Base-by-base conservation (phyloP, 371 early-diverging fungal species). In the Mucor velutinosus region DNA sequence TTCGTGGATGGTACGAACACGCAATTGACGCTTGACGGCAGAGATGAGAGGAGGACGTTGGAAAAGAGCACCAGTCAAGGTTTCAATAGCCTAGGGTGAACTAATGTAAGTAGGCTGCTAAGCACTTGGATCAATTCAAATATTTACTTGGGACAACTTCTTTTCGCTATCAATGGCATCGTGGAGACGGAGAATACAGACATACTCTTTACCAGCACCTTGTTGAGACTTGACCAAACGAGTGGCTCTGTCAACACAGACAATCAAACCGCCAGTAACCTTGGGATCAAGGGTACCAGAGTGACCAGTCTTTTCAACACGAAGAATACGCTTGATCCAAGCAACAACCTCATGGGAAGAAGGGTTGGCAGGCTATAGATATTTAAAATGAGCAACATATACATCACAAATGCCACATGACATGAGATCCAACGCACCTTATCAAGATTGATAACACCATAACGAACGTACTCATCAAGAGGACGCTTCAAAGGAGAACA, bases 281-380 rank as follows among this genome's bases (percentile, higher is more conserved):
- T 99, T 98, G 70, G 99, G 99, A 86, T 99, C 99, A 12, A 99
- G 91, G 14, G 99, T 99, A 66, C 99, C 99, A 76, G 92, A 90
- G 89, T 99, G 99, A 53, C 99, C 99, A 39, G 99, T 99, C 86
- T 99, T 99, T 74, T 99, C 99, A 51, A 96, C 97, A 64, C 96
- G 91, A 61, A 99, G 91, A 68, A 99, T 99, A 70, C 98, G 94
- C 65, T 98, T 94, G 67, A 99, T 95, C 99, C 99, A 99, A 60
- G 99, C 99, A 53, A 99, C 99, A 53, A 99, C 99, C 87, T 99
- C 99, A 89, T 99, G 99, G 45, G 99, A 99, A 45, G 98, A 98
- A 60, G 99, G 99, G 87, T 99, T 99, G 58, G 98, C 92, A 60
- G 99, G 99, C 90, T 99, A 99, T 14, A 32, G 29, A 62, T 57